Evolutionary conservation across 2,329 filamentous ascomycete genomes (phyloP).

Genomic region (Talaromyces sp.): DNA sequence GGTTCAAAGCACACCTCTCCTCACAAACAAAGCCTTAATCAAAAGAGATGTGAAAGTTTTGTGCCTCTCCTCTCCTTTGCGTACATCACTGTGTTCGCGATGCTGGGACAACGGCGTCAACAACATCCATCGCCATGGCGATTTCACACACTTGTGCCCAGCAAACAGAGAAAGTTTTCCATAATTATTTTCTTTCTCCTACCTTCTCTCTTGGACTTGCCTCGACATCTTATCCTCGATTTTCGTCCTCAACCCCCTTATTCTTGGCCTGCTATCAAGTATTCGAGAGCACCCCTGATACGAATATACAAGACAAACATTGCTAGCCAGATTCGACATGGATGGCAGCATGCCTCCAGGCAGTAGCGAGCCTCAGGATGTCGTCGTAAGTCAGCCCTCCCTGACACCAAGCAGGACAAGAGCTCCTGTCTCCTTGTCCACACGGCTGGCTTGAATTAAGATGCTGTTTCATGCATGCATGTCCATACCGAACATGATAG

Average conservation of each 20-base stretch:
- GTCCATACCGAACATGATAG: neutral
- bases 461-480: neutral
- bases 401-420: neutral
- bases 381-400: neutral
- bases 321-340: neutral
- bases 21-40: neutral
- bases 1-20: neutral
- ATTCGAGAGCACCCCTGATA: neutral
- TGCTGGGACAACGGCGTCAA: neutral
- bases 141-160: neutral
- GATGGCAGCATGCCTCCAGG: neutral
- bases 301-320: neutral
- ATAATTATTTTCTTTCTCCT: neutral
- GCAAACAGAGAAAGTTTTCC: neutral
- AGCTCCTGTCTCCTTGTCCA: neutral
- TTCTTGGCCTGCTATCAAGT: neutral
- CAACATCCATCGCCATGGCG: neutral
- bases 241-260: neutral
- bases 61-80: neutral
- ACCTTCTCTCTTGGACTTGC: neutral
- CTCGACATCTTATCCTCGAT: neutral
- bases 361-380: neutral
- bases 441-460: neutral
- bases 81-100: neutral
- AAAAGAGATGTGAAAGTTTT: neutral